Evolutionary conservation across 768 basidiomycete genomes (phyloP).

Genomic region (Tylopilus subfusipes): DNA sequence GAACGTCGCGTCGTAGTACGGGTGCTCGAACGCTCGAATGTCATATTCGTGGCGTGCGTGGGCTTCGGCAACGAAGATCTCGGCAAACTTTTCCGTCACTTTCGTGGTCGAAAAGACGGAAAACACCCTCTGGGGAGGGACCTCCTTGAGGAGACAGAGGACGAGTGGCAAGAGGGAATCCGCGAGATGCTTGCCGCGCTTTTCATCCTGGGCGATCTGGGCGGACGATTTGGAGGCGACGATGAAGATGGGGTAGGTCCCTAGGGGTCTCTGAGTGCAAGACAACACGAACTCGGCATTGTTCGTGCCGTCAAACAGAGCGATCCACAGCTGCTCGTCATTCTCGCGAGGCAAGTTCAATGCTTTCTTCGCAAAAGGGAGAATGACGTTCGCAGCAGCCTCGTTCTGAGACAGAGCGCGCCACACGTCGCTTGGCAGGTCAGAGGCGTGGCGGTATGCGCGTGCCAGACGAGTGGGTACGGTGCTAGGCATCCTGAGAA

Average conservation of each 20-base stretch:
- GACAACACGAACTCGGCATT: constrained; percentile 10
- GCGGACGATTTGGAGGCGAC: constrained; percentile 12
- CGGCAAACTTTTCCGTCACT: constrained; percentile 45
- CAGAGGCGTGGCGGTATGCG: constrained; percentile 1
- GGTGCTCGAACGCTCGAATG: constrained; percentile 29
- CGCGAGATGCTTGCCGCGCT: not conserved
- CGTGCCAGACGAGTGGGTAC: not conserved
- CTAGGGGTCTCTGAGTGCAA: constrained; percentile 1
- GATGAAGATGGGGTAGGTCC: constrained; percentile 14
- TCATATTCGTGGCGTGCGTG: not conserved
- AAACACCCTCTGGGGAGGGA: constrained; percentile 33
- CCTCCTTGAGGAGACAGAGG: constrained; percentile 9
- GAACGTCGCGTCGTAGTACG: constrained; percentile 64
- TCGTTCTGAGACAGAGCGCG: constrained; percentile 27
- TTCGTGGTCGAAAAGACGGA: constrained; percentile 60
- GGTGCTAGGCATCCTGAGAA: constrained; percentile 13
- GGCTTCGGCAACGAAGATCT: constrained; percentile 47
- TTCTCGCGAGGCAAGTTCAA: not conserved
- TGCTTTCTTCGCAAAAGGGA: constrained; percentile 37
- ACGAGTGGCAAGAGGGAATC: constrained; percentile 11
- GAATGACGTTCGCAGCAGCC: constrained; percentile 38
- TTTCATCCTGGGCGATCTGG: constrained; percentile 15
- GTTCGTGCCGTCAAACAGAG: constrained; percentile 17
- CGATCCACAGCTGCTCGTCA: constrained; percentile 32
- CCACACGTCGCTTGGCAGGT: constrained; percentile 30